A percentile compares a stretch with the other conserved stretches of the same genome.
phyloP scores from a whole-genome alignment of 768 basidiomycete species.

The Pleurotus djamor region DNA sequence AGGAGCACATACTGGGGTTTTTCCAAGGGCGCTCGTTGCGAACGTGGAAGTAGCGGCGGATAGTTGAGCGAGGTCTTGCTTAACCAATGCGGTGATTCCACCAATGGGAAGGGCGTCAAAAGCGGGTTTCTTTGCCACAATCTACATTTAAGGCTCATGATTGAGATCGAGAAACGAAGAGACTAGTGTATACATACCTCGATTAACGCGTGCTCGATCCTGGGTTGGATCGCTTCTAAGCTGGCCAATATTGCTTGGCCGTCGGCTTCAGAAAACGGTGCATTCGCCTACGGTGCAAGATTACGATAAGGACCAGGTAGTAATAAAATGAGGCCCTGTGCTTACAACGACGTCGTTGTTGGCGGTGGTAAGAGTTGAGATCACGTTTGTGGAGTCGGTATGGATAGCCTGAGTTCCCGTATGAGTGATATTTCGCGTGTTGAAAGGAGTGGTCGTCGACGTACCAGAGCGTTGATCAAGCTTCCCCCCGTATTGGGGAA shows the following conservation, averaged over 20 bases:
- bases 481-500: conserved; percentile 25
- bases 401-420: conserved; percentile 21
- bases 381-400: conserved; percentile 16
- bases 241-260: conserved; percentile 13
- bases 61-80: conserved; percentile 24
- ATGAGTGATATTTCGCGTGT: neutral
- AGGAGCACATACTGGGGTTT: conserved; percentile 21
- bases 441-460: neutral
- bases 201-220: conserved; percentile 15
- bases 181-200: neutral
- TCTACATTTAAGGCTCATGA: neutral
- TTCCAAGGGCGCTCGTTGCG: conserved; percentile 20
- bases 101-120: conserved; percentile 18
- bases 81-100: conserved; percentile 20
- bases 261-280: conserved; percentile 17
- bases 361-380: conserved; percentile 15
- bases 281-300: neutral
- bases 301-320: neutral
- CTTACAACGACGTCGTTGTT: conserved; percentile 24
- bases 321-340: neutral
- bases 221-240: conserved; percentile 18
- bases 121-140: conserved; percentile 18
- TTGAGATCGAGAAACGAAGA: neutral
- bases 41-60: conserved; percentile 20
- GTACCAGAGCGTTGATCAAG: conserved; percentile 19